These are phyloP conservation scores for Lachancea fermentati DNA, from an alignment of 805 yeast genomes.

Conservation along the genomic window DNA sequence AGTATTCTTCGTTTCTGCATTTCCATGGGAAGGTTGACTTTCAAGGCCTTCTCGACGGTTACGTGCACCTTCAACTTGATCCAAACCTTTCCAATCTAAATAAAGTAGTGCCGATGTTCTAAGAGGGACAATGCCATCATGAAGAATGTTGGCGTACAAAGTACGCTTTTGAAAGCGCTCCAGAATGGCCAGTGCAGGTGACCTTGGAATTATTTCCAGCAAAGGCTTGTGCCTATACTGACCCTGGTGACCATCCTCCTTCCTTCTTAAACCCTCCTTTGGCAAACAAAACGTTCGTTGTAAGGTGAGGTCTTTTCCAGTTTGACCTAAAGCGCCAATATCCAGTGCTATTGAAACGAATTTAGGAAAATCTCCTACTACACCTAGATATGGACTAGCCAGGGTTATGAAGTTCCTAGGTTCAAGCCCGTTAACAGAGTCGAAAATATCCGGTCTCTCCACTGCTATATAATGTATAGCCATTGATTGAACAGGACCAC, in stretches of 20 bases:
- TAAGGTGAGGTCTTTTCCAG: conserved; percentile 87
- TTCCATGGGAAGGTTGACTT: conserved; percentile 2
- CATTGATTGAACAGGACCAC: conserved; percentile 88
- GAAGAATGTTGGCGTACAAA: conserved; percentile 78
- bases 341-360: conserved; percentile 79
- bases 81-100: conserved; percentile 76
- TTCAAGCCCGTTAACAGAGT: conserved; percentile 36
- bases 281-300: conserved; percentile 35
- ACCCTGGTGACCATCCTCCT: conserved; percentile 10
- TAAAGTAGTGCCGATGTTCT: conserved; percentile 83
- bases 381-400: conserved; percentile 87
- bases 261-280: conserved; percentile 22
- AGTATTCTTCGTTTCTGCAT: conserved; percentile 7
- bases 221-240: conserved; percentile 42
- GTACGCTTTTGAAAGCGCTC: conserved; percentile 66
- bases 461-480: conserved; percentile 71
- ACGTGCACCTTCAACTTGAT: conserved; percentile 41
- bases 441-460: conserved; percentile 64
- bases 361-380: conserved; percentile 80
- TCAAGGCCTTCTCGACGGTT: conserved; percentile 9
- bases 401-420: conserved; percentile 78
- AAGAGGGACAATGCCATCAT: conserved; percentile 95
- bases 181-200: conserved; percentile 62
- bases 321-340: conserved; percentile 84
- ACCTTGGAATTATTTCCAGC: conserved; percentile 66